Base-by-base conservation (phyloP, 176 grass and related monocot genomes). In the Puccinellia tenuiflora region DNA sequence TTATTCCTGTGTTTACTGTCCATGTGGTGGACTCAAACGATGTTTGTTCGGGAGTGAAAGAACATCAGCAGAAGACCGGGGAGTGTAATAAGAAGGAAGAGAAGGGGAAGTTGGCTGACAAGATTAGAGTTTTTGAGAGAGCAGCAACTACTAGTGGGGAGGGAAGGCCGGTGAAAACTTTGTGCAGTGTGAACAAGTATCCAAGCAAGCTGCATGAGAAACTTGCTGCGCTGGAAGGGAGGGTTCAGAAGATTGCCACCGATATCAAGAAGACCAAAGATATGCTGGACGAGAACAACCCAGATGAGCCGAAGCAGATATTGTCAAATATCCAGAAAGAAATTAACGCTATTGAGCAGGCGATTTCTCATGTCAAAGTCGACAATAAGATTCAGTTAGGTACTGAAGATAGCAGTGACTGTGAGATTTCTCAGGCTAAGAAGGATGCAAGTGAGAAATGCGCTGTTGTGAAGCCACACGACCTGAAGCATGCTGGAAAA, bases 191-290 rank as follows among this genome's bases (percentile, higher is more conserved):
- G 40, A 90, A 80, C 76, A 98, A 78, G 40, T 92, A 88, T 78
- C 90, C 96, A 31, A 98, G 96, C 79, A 93, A 85, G 78, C 82
- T 98, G 69, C 91, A 96, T 40, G 96, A 98, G 63, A 98, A 98
- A 67, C 54, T 95, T 24, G 93, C 96, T 25, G 76, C 87, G 1
- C 31, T 96, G 73, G 96, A 99, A 89, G 93, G 89, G 29, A 91
- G 90, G 71, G 96, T 99, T 83, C 96, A 93, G 85, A 96, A 93
- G 83, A 99, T 99, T 85, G 96, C 93, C 38, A 91, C 91, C 2
- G 93, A 98, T 46, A 98, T 98, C 79, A 95, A 95, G 77, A 85
- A 90, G 55, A 98, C 96, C 18, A 98, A 98, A 64, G 96, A 92
- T 74, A 92, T 96, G 81, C 75, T 98, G 63, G 96, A 98, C 71